Percentiles rank a stretch among this genome's conserved stretches.
Conservation (phyloP, 73 alveolate genomes). For the Stentor roeselii region DNA sequence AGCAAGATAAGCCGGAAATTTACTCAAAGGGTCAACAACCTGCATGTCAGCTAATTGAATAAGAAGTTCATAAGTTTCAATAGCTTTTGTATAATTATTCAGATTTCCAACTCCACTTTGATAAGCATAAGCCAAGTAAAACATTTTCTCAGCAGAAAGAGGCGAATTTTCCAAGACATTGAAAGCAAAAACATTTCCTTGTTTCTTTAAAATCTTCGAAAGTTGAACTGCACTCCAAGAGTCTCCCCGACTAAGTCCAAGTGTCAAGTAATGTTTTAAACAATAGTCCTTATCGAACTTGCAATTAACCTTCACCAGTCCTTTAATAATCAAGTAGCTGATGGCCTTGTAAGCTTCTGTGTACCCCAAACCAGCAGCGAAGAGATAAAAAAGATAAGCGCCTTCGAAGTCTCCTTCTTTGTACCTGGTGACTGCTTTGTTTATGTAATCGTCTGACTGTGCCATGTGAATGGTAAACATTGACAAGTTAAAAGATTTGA, state of each 20-base stretch:
- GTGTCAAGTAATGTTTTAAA: too few species aligned
- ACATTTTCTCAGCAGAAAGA: background rate
- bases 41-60: too few species aligned
- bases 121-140: background rate
- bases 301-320: background rate
- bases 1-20: too few species aligned
- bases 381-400: background rate
- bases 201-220: background rate
- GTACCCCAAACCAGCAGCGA: background rate
- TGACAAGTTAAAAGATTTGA: background rate
- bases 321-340: background rate
- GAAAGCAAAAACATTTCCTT: too few species aligned
- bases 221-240: background rate
- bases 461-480: background rate
- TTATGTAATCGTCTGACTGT: background rate
- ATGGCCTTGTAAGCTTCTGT: background rate
- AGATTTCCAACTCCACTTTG: background rate
- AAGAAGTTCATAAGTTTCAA: background rate
- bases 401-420: background rate
- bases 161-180: background rate
- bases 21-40: too few species aligned
- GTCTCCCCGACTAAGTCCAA: background rate
- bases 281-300: background rate
- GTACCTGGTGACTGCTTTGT: background rate
- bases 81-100: background rate